Base-by-base conservation (phyloP, 116 monocot genomes). In the Dioscorea cayenensis region DNA sequence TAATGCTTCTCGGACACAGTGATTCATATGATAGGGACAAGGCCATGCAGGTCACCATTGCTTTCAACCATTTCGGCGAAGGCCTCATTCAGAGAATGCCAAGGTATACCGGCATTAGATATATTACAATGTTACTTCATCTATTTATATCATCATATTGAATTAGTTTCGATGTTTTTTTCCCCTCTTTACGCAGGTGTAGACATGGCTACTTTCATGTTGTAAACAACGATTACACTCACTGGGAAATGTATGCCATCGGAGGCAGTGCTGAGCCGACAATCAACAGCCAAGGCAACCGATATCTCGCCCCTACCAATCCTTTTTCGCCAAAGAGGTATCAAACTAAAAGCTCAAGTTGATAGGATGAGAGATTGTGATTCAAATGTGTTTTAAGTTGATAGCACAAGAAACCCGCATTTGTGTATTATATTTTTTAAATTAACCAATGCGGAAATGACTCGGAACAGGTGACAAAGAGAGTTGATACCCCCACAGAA, bases 1-100 rank as follows among this genome's bases (percentile, higher is more conserved):
- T 89, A 73, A 89, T 89, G 78, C 75, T 89, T 2, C 63, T 89
- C 64, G 89, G 89, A 7, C 89, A 89, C 64, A 85, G 89, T 49
- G 85, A 89, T 68, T 85, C 85, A 0, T 89, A 85, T 38, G 75
- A 12, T 4, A 79, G 74, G 69, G 89, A 89, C 73, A 82, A 80
- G 80, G 71, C 77, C 2, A 87, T 87, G 87, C 87, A 84, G 68
- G 87, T 87, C 10, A 87, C 87, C 22, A 84, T 87, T 36, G 84
- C 87, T 7, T 87, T 84, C n/a, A 70, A 70, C 59, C 70, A 70
- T 28, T 70, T 70, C 55, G 70, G 70, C 28, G 70, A 70, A 70
- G 70, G 70, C 27, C 70, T 70, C 71, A 61, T 71, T 61, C 71
- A 73, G 64, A 63, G 73, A 7, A 73, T 73, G 73, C 73, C 73